Percentiles rank a stretch among this genome's conserved stretches.
Conservation (phyloP, 768 basidiomycete genomes). For the Fistulinella prunicolor region DNA sequence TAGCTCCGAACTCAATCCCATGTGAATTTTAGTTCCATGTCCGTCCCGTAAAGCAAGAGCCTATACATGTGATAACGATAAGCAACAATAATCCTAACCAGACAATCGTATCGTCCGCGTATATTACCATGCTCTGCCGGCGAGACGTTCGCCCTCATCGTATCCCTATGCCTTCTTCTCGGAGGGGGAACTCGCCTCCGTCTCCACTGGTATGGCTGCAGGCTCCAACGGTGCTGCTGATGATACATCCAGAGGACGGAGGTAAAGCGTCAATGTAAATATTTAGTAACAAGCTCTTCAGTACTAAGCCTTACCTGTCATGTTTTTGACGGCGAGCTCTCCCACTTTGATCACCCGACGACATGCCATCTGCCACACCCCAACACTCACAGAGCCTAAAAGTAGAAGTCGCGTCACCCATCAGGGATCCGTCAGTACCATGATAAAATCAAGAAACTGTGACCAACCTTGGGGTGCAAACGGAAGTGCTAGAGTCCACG, state of each 20-base stretch:
- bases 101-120: neutral
- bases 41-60: constrained; percentile 4
- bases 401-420: neutral
- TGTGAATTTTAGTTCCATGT: constrained; percentile 7
- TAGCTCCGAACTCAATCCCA: neutral
- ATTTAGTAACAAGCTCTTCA: constrained; percentile 1
- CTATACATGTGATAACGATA: constrained; percentile 19
- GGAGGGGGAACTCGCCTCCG: constrained; percentile 3
- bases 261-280: neutral
- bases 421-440: neutral
- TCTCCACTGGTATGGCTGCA: constrained; percentile 15
- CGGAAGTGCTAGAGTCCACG: constrained; percentile 87
- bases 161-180: constrained; percentile 20
- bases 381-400: constrained; percentile 87
- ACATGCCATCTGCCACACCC: constrained; percentile 95
- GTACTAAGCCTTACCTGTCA: constrained; percentile 39
- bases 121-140: constrained; percentile 6
- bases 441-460: neutral
- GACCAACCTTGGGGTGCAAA: constrained; percentile 81
- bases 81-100: constrained; percentile 5
- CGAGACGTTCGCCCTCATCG: neutral
- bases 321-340: constrained; percentile 68
- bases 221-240: constrained; percentile 24
- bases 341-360: constrained; percentile 77
- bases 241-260: neutral